phyloP scores from a whole-genome alignment of 108 stramenopile species.

The Nitzschia sp. region DNA sequence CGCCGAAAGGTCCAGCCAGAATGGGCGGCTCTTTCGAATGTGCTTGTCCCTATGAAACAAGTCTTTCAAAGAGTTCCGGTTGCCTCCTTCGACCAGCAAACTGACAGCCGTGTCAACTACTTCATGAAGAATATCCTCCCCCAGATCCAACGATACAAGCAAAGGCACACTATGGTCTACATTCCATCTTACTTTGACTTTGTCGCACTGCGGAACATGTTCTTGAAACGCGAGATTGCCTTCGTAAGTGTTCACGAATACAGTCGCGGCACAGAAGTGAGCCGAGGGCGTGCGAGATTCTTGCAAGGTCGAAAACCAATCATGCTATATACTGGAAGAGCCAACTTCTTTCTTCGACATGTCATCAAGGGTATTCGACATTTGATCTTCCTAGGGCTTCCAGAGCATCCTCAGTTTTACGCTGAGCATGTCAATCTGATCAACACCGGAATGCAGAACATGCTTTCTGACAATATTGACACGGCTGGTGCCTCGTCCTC shows the following conservation, averaged over 20 bases:
- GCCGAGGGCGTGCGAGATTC: conserved; percentile 88
- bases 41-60: conserved; percentile 77
- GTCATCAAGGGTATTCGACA: conserved; percentile 88
- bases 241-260: conserved; percentile 91
- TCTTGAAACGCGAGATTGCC: conserved; percentile 67
- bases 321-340: conserved; percentile 94
- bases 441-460: conserved; percentile 15
- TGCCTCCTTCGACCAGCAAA: conserved; percentile 59
- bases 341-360: conserved; percentile 91
- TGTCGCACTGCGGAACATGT: conserved; percentile 82
- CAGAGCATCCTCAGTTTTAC: conserved; percentile 92
- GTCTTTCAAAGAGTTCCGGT: conserved; percentile 88
- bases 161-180: conserved; percentile 88
- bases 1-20: conserved; percentile 48
- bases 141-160: conserved; percentile 68
- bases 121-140: conserved; percentile 82
- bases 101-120: conserved; percentile 75
- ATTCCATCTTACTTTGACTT: conserved; percentile 95
- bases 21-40: conserved; percentile 68
- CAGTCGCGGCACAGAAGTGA: conserved; percentile 80
- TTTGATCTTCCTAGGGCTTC: conserved; percentile 90
- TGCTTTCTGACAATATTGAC: conserved; percentile 30
- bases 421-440: conserved; percentile 83
- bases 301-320: conserved; percentile 88
- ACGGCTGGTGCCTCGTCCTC: conserved; percentile 18